Conservation (phyloP, 2,329 filamentous ascomycete species). For the Nigrospora osmanthi region DNA sequence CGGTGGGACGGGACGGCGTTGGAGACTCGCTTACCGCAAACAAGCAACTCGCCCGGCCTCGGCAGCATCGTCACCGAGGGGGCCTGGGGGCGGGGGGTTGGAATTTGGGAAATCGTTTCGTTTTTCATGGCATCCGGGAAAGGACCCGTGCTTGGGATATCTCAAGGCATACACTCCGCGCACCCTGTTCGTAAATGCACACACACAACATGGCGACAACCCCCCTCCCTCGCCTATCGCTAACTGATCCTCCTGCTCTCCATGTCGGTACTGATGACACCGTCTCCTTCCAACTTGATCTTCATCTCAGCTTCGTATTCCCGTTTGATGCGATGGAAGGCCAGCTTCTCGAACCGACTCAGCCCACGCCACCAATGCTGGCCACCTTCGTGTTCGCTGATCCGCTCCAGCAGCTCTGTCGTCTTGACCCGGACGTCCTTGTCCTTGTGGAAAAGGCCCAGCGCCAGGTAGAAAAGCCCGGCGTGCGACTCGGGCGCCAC, state of each 20-base stretch:
- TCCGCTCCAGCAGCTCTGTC: slow-evolving; percentile 71
- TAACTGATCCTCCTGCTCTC: slow-evolving; percentile 42
- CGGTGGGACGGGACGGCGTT: no score
- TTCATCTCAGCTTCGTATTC: slow-evolving; percentile 49
- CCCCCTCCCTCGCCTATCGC: background rate
- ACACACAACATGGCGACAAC: background rate
- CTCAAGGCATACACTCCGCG: no score
- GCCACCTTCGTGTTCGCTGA: slow-evolving; percentile 81
- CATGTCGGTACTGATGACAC: slow-evolving; percentile 23
- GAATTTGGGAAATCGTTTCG: no score
- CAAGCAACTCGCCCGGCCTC: no score
- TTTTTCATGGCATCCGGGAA: no score
- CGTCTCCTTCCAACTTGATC: slow-evolving; percentile 36
- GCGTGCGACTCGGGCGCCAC: slow-evolving; percentile 80
- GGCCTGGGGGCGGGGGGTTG: no score
- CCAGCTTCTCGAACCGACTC: slow-evolving; percentile 82
- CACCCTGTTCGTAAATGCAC: no score
- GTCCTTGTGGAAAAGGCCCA: slow-evolving; percentile 88
- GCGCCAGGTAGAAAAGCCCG: slow-evolving; percentile 81
- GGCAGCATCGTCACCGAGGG: no score
- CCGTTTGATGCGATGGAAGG: slow-evolving; percentile 70
- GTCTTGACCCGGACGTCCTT: slow-evolving; percentile 69
- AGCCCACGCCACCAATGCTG: slow-evolving; percentile 86
- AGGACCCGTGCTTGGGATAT: no score
- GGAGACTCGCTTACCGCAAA: no score